Conservation (phyloP, 2,329 filamentous ascomycete genomes). For the Fusarium siculi region DNA sequence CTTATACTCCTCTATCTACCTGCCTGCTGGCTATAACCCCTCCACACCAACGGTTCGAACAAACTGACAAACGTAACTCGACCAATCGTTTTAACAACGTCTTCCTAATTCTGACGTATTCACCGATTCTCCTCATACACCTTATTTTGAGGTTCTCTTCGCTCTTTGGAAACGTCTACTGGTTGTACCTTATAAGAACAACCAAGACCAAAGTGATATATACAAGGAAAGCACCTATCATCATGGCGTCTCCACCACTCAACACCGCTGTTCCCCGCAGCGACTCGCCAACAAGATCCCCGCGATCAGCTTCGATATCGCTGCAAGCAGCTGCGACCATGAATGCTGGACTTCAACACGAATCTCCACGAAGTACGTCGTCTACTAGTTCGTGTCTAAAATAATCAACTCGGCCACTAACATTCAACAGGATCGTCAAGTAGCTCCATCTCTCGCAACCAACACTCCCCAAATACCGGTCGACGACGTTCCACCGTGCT, state of each 20-base stretch:
- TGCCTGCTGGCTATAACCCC: conserved; percentile 11
- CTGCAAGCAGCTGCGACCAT: conserved; percentile 81
- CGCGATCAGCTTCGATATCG: conserved; percentile 74
- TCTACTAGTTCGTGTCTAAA: not conserved
- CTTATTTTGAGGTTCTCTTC: not conserved
- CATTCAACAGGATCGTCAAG: conserved; percentile 59
- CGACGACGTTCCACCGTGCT: conserved; percentile 75
- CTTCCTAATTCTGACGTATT: conserved; percentile 19
- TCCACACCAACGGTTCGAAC: conserved; percentile 3
- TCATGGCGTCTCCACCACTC: conserved; percentile 48
- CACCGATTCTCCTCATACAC: conserved; percentile 6
- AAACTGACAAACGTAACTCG: conserved; percentile 12
- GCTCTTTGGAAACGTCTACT: not conserved
- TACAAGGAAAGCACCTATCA: not conserved
- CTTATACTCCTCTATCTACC: not conserved
- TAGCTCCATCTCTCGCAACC: conserved; percentile 59
- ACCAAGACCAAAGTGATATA: not conserved
- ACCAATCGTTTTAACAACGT: conserved; percentile 18
- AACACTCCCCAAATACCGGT: conserved; percentile 59
- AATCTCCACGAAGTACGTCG: conserved; percentile 66
- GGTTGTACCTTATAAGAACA: not conserved
- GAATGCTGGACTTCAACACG: conserved; percentile 78
- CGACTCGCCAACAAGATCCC: conserved; percentile 69
- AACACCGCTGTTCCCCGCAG: conserved; percentile 41
- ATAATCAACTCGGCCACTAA: conserved; percentile 3